Evolutionary conservation across 345 rosid genomes (phyloP).

Genomic region (Camelina neglecta): DNA sequence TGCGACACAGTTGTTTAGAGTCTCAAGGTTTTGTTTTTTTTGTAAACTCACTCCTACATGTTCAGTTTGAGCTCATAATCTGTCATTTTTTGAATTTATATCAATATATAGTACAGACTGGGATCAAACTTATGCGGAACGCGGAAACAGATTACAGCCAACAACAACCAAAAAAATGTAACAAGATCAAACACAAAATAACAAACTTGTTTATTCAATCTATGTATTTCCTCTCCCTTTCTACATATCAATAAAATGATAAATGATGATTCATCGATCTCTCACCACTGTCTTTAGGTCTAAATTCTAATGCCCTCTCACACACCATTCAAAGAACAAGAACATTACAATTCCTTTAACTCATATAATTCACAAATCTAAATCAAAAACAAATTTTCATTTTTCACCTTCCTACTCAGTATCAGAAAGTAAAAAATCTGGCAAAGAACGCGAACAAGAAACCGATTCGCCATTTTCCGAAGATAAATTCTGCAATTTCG

Average conservation of each 20-base stretch:
- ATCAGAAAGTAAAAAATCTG: conserved; percentile 62
- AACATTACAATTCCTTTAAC: conserved; percentile 18
- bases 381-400: background rate
- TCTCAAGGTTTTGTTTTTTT: too few species aligned
- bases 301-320: conserved; percentile 28
- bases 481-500: conserved; percentile 68
- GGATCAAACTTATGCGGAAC: too few species aligned
- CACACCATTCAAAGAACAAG: conserved; percentile 29
- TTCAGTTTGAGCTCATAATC: too few species aligned
- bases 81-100: too few species aligned
- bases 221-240: background rate
- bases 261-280: background rate
- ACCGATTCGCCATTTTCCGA: conserved; percentile 48
- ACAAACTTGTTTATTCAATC: conserved; percentile 24
- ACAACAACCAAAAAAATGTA: too few species aligned
- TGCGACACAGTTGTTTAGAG: too few species aligned
- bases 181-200: background rate
- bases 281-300: conserved; percentile 30
- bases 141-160: too few species aligned
- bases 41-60: too few species aligned
- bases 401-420: conserved; percentile 46
- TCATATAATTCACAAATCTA: conserved; percentile 15
- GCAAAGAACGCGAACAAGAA: conserved; percentile 28
- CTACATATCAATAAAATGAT: conserved; percentile 23
- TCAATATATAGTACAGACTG: too few species aligned